Percentiles rank a stretch among this genome's conserved stretches.
phyloP scores from a whole-genome alignment of 2,329 filamentous ascomycete genomes.

The Cytospora piceicola region DNA sequence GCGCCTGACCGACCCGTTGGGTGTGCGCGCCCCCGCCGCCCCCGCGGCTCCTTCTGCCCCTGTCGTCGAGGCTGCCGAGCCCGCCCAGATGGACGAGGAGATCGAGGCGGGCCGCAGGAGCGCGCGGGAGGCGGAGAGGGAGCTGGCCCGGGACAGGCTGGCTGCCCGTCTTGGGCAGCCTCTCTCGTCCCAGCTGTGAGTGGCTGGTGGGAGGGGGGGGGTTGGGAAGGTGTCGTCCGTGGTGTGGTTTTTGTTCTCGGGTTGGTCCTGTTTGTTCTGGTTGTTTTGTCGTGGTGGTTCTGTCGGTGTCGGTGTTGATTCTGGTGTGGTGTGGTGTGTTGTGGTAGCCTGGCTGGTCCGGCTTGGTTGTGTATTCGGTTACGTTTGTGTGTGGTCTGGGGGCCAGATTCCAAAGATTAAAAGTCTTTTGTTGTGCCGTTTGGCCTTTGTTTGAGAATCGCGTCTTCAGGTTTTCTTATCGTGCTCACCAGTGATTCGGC shows the following conservation, averaged over 20 bases:
- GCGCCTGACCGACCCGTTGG: background rate
- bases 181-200: background rate
- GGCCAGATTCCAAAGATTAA: background rate
- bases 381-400: background rate
- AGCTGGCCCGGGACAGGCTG: background rate
- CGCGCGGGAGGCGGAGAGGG: background rate
- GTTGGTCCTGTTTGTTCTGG: background rate
- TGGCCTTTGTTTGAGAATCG: background rate
- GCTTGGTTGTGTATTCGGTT: background rate
- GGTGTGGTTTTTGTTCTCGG: background rate
- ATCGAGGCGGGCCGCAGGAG: background rate
- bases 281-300: no score
- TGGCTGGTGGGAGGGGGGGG: background rate
- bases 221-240: background rate
- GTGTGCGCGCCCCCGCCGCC: background rate
- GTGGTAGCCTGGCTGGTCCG: background rate
- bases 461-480: background rate
- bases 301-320: no score
- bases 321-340: background rate
- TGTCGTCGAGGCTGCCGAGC: background rate
- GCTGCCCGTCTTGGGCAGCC: background rate
- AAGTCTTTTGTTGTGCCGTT: background rate
- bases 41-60: background rate
- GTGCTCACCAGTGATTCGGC: background rate
- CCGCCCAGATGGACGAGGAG: background rate